Base-by-base conservation (phyloP, 139 green algal genomes). In the Coccomyxa sp. region DNA sequence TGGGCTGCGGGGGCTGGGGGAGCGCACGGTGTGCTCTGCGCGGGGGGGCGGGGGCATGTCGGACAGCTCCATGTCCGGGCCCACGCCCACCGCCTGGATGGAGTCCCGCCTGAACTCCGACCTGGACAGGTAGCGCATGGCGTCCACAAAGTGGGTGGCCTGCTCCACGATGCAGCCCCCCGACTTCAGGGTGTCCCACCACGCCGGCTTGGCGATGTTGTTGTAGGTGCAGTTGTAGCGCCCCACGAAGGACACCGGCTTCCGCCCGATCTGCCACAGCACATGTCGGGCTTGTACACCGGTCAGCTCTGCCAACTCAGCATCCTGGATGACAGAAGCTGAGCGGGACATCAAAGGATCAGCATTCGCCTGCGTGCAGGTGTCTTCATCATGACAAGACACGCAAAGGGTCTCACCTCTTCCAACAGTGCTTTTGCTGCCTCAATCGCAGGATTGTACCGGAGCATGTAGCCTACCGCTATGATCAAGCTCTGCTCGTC, bases 101-200 rank as follows among this genome's bases (percentile, higher is more conserved):
- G 77, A 77, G 22, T 58, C 40, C 24, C 58, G 34, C 0, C 72
- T 31, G 4, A 81, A 39, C 24, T 76, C 44, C 16, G 58, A 50
- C 8, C 76, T 40, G 22, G 76, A 75, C n/a, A 81, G 39, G 39
- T 76, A 76, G 0, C 68, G 70, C 70, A 82, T 75, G 36, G 78
- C 18, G 55, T 82, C 79, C 18, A 82, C 79, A 79, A 82, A 82
- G 39, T 82, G 79, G 14, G 79, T 82, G 29, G 79, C 79, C 39
- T 82, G 73, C 70, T 81, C 77, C 77, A 81, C 77, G 22, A 81
- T 81, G 39, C 39, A 39, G 8, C 77, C 77, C 40, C 77, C 77
- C 22, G 39, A 72, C 41, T 72, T 40, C 44, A 54, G 40, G 35
- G 40, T 77, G 41, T 81, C 69, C 77, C 77, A 81, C 69, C 70